Percentiles rank a stretch among this genome's conserved stretches.
Evolutionary conservation across 106 monocot species (phyloP).

Genomic region (Apostasia ramifera): DNA sequence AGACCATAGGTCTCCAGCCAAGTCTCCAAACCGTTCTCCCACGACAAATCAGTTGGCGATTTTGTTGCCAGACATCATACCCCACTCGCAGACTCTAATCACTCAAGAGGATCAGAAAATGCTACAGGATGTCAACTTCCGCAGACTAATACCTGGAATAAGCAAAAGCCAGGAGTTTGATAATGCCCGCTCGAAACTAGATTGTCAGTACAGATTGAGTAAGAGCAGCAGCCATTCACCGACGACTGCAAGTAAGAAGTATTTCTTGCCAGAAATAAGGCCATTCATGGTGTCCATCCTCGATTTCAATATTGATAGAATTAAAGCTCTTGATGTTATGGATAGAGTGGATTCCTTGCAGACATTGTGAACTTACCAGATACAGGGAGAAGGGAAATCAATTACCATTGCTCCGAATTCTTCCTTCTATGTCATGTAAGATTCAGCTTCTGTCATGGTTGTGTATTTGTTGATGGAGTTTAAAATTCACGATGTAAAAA

Average conservation of each 20-base stretch:
- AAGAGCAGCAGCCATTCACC: slow-evolving; percentile 95
- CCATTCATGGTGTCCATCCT: slow-evolving; percentile 40
- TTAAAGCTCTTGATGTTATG: slow-evolving; percentile 77
- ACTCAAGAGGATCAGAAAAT: slow-evolving; percentile 87
- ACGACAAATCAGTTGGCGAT: slow-evolving; percentile 16
- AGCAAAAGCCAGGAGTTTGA: slow-evolving; percentile 96
- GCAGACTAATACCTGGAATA: slow-evolving; percentile 72
- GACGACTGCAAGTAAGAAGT: slow-evolving; percentile 26
- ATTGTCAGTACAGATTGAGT: slow-evolving; percentile 49
- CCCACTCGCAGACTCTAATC: slow-evolving; percentile 25
- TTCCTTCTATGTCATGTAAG: too few relatives aligned
- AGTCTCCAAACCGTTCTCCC: slow-evolving; percentile 78
- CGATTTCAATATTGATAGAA: slow-evolving; percentile 68
- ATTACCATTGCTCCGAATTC: too few relatives aligned
- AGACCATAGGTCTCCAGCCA: slow-evolving; percentile 70
- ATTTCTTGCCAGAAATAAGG: slow-evolving; percentile 30
- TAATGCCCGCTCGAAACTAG: slow-evolving; percentile 16
- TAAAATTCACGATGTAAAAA: too few relatives aligned
- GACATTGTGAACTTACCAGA: slow-evolving; percentile 17
- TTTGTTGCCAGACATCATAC: slow-evolving; percentile 1
- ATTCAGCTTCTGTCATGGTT: too few relatives aligned
- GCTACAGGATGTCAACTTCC: slow-evolving; percentile 50
- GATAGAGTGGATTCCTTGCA: slow-evolving; percentile 71
- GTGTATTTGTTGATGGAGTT: too few relatives aligned
- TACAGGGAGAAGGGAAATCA: too few relatives aligned